Conservation (phyloP, 805 yeast species). For the Pichia paraexigua region DNA sequence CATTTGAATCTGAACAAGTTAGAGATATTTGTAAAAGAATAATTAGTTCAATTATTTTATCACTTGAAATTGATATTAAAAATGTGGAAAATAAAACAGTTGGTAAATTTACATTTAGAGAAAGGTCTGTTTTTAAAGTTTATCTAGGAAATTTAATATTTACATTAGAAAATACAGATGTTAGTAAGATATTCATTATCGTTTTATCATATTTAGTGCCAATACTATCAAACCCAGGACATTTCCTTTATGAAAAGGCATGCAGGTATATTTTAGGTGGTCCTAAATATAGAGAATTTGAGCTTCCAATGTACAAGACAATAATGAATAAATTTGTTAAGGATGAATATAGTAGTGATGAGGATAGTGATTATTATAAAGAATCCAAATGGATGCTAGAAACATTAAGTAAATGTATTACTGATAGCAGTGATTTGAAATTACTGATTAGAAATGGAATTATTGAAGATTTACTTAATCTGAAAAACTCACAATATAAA, state of each 20-base stretch:
- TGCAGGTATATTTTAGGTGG: slow-evolving; percentile 57
- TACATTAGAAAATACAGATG: slow-evolving; percentile 22
- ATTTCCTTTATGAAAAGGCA: slow-evolving; percentile 63
- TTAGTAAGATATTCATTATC: slow-evolving; percentile 46
- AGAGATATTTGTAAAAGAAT: slow-evolving; percentile 35
- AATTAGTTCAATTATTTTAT: slow-evolving; percentile 36
- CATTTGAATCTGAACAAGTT: slow-evolving; percentile 27
- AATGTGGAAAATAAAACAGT: slow-evolving; percentile 13
- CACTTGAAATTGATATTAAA: slow-evolving; percentile 33
- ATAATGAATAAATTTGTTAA: slow-evolving; percentile 26
- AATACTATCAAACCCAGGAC: slow-evolving; percentile 61
- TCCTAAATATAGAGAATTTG: slow-evolving; percentile 35
- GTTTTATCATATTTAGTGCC: slow-evolving; percentile 49
- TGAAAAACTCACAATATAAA: slow-evolving; percentile 44
- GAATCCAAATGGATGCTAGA: slow-evolving; percentile 63
- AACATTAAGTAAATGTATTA: slow-evolving; percentile 39
- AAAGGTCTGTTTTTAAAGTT: slow-evolving; percentile 45
- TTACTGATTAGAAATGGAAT: slow-evolving; percentile 46
- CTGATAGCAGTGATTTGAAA: slow-evolving; percentile 42
- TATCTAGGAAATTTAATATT: slow-evolving; percentile 41
- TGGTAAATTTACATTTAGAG: slow-evolving; percentile 38
- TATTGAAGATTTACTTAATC: slow-evolving; percentile 59
- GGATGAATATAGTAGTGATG: slow-evolving; percentile 23
- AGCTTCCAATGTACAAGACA: slow-evolving; percentile 38
- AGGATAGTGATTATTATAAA: slow-evolving; percentile 43